Evolutionary conservation across 176 grass and related monocot genomes (phyloP).

Genomic region (Bonia amplexicaulis): DNA sequence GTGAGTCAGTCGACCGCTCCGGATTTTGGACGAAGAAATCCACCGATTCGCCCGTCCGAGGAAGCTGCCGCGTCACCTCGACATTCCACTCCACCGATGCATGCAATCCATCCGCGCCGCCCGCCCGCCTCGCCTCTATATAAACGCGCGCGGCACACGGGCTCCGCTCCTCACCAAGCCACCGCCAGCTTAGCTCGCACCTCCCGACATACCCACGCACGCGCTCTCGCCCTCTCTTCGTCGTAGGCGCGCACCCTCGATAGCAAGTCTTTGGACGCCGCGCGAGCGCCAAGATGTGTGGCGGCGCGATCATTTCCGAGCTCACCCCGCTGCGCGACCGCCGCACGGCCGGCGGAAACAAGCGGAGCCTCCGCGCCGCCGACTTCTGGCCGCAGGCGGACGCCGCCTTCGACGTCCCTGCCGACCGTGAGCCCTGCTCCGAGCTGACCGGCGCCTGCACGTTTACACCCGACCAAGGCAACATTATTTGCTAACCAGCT

Average conservation of each 20-base stretch:
- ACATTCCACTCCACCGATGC: neutral
- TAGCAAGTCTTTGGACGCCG: neutral
- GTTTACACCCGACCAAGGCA: neutral
- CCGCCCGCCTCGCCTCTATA: slow-evolving; percentile 9
- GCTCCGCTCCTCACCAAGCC: neutral
- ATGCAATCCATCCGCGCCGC: neutral
- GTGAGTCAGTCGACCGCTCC: neutral
- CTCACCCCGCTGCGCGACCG: slow-evolving; percentile 26
- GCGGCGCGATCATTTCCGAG: slow-evolving; percentile 47
- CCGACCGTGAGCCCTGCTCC: neutral
- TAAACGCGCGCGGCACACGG: slow-evolving; percentile 24
- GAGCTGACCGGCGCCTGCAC: neutral
- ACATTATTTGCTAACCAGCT: neutral
- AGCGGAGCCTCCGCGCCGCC: slow-evolving; percentile 27
- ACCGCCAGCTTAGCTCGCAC: neutral
- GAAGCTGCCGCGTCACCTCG: slow-evolving; percentile 5
- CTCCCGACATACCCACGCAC: neutral
- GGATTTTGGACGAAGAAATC: neutral
- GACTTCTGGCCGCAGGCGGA: slow-evolving; percentile 27
- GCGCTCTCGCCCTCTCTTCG: neutral
- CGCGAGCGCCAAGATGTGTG: slow-evolving; percentile 19
- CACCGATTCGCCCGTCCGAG: slow-evolving; percentile 7
- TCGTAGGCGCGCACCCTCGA: neutral
- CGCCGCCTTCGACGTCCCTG: neutral
- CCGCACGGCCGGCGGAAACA: neutral